These are phyloP conservation scores for Phytophthora vignae DNA, from an alignment of 352 stramenopile species.

Conservation along the genomic window DNA sequence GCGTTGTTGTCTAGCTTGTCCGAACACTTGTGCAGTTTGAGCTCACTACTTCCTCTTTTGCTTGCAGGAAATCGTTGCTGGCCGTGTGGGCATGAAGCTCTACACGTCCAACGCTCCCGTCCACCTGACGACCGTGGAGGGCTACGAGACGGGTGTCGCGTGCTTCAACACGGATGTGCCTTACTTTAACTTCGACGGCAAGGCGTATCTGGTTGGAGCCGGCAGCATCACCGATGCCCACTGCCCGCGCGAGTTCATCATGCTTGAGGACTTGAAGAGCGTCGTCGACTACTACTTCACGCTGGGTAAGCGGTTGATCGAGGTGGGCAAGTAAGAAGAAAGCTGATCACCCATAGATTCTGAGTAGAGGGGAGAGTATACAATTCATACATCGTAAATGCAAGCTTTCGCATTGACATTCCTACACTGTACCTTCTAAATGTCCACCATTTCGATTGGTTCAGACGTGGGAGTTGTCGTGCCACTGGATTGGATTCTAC, in stretches of 20 bases:
- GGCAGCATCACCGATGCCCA: conserved; percentile 82
- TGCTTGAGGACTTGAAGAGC: conserved; percentile 66
- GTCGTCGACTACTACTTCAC: conserved; percentile 80
- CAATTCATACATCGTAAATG: background rate
- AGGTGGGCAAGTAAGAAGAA: conserved; percentile 43
- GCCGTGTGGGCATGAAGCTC: conserved; percentile 72
- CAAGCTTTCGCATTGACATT: background rate
- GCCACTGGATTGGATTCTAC: background rate
- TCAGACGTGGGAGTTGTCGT: conserved; percentile 7
- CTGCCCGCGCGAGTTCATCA: conserved; percentile 77
- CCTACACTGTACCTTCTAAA: too few species aligned
- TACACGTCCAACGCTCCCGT: conserved; percentile 89
- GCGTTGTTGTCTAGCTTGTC: background rate
- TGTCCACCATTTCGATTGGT: conserved; percentile 29
- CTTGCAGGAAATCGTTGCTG: conserved; percentile 63
- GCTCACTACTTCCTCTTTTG: conserved; percentile 1
- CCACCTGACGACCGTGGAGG: conserved; percentile 79
- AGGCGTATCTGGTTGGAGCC: conserved; percentile 80
- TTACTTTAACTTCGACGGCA: conserved; percentile 86
- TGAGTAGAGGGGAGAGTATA: background rate
- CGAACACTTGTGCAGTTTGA: background rate
- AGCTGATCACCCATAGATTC: conserved; percentile 2
- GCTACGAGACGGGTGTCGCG: conserved; percentile 87
- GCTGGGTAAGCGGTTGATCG: conserved; percentile 72
- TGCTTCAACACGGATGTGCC: conserved; percentile 92